Evolutionary conservation across 495 filamentous ascomycete species (phyloP), one percentile per base, ranked within the genome.

Genomic region (Penicillium soppii): DNA sequence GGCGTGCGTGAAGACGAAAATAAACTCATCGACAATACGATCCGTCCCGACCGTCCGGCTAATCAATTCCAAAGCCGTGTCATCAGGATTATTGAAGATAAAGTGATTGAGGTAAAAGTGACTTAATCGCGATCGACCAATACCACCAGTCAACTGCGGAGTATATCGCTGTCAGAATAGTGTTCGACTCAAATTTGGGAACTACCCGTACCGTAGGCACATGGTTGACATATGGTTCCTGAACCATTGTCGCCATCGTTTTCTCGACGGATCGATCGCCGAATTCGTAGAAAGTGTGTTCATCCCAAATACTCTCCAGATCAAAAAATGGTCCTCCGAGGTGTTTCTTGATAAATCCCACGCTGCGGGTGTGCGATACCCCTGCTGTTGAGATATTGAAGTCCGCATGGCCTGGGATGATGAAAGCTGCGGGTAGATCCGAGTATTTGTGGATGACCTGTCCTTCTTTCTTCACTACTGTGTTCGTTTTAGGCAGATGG

Each of bases 91-190:
- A 42, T 73, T 78, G 30, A 85, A 84, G 47, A 91, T 86, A 68
- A 92, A 92, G 58, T 87, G 82, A 41, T 89, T 63, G 5, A 73
- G 74, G 61, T 92, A 92, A 61, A 94, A 95, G 6, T 73, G 61
- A 2, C 75, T 76, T 17, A 94, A 68, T 7, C 76, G 74, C 26
- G 75, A 70, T 19, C 80, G 73, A 2, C 90, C 90, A 35, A 88
- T 73, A 0, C 88, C 90, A 10, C 89, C 89, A 2, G 88, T 91
- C 61, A 88, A 43, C 67, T 71, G 43, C 25, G 25, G n/a, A n/a
- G n/a, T n/a, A n/a, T n/a, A n/a, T 9, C 25, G 5, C 25, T 27
- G 25, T 27, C 25, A 27, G 25, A 4, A 27, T 27, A 27, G 25
- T 27, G 25, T 27, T 27, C 25, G 41, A 10, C 7, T 10, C n/a